phyloP scores from a whole-genome alignment of 352 stramenopile genomes.

The Globisporangium paroecandrum region DNA sequence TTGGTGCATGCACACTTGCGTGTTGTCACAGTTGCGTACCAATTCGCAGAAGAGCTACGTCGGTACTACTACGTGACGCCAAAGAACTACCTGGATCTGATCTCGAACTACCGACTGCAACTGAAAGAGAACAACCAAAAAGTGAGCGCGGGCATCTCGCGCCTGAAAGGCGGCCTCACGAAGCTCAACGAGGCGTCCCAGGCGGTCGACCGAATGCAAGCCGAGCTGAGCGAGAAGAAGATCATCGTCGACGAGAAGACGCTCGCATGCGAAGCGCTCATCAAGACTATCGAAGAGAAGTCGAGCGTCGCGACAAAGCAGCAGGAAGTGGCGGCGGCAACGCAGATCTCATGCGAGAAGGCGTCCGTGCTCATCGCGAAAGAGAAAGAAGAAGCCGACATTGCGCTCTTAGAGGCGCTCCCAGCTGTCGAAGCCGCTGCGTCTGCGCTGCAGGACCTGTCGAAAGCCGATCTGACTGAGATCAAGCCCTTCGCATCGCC shows the following conservation, averaged over 20 bases:
- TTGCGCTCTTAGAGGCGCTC: conserved; percentile 89
- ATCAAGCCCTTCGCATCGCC: conserved; percentile 95
- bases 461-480: conserved; percentile 94
- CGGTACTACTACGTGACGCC: conserved; percentile 96
- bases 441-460: conserved; percentile 90
- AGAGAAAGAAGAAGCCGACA: conserved; percentile 93
- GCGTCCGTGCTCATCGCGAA: conserved; percentile 88
- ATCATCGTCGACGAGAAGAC: conserved; percentile 95
- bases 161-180: conserved; percentile 88
- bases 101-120: conserved; percentile 90
- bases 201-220: conserved; percentile 93
- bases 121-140: conserved; percentile 90
- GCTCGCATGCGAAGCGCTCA: conserved; percentile 89
- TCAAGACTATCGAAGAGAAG: conserved; percentile 94
- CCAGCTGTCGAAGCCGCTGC: conserved; percentile 93
- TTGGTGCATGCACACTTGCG: conserved; percentile 91
- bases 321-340: conserved; percentile 88
- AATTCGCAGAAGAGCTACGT: conserved; percentile 90
- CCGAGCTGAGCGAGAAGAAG: conserved; percentile 93
- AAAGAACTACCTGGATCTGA: conserved; percentile 97
- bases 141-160: conserved; percentile 87
- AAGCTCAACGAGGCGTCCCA: conserved; percentile 93
- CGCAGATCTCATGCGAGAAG: conserved; percentile 89
- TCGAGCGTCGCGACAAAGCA: conserved; percentile 90
- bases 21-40: conserved; percentile 86